Base-by-base conservation (phyloP, 371 early-diverging fungal genomes). In the Syncephalis plumigaleata region DNA sequence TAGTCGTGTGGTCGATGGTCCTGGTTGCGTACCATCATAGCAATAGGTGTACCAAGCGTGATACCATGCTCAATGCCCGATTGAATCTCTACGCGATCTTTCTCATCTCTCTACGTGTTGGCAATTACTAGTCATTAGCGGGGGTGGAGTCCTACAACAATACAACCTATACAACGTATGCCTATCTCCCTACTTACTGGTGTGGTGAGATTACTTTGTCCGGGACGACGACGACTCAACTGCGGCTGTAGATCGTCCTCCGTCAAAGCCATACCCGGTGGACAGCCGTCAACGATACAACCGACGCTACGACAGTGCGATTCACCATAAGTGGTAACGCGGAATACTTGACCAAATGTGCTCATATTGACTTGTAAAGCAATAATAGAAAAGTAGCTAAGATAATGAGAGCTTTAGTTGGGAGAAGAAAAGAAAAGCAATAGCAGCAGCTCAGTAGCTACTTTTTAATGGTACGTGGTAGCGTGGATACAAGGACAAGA, bases 221-320 rank as follows among this genome's bases (percentile, higher is more conserved):
- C 97, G 15, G 97, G 97, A 45, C 97, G 65, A 59, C 97, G 66
- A 38, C 97, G 72, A 21, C 78, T 81, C 43, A 96, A 69, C 60
- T 92, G 93, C 36, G 79, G 78, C 60, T 94, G 95, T 55, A 96
- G 81, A 57, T 94, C 91, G 42, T 57, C 71, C 68, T 91, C 94
- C 9, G 78, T 79, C 50, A 96, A 61, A 23, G 77, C 72, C 56
- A 96, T 64, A 16, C 97, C 95, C 3, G 97, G 97, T 27, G 97
- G 97, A 48, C 79, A 80, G 42, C 92, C 92, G 57, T 94, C 97
- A 49, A 96, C 73, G 53, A 96, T 91, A 52, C 92, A 92, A 39
- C 95, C 95, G 2, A 96, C 95, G 22, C 83, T 89, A 53, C 89
- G 89, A 71, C 97, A 95, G 69, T 96, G 97, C 17, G 91, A 91